phyloP scores from a whole-genome alignment of 192 early-diverging fungal species.

The Chytriomyces confervae region DNA sequence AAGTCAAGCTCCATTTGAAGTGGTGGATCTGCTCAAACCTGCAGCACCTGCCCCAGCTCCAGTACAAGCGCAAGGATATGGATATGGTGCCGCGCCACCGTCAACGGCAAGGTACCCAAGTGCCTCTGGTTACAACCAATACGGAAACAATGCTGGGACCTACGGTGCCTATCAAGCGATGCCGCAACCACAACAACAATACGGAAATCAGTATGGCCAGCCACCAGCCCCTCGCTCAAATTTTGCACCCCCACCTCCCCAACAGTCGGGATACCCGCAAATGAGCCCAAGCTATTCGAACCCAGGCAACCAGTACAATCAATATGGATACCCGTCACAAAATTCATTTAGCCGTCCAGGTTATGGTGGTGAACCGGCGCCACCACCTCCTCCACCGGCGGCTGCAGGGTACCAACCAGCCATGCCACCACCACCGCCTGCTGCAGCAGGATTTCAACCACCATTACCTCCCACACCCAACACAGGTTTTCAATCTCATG shows the following conservation, averaged over 20 bases:
- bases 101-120: constrained; percentile 7
- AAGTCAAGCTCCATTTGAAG: constrained; percentile 70
- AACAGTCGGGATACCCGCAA: constrained; percentile 3
- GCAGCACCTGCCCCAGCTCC: constrained; percentile 20
- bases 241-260: background rate
- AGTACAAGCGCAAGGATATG: background rate
- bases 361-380: background rate
- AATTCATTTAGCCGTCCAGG: background rate
- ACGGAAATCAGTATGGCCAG: background rate
- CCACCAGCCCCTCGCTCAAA: constrained; percentile 13
- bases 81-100: constrained; percentile 9
- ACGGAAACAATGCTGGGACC: no score
- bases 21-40: constrained; percentile 51
- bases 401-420: background rate
- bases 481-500: background rate
- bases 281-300: background rate
- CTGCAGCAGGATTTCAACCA: constrained; percentile 11
- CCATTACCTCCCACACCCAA: background rate
- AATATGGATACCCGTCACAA: background rate
- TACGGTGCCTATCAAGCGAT: background rate
- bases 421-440: background rate
- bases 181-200: background rate
- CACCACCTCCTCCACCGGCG: background rate
- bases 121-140: background rate
- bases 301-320: background rate